These are phyloP conservation scores for Tulasnella sp. DNA, from an alignment of 768 basidiomycete genomes.

Conservation along the genomic window DNA sequence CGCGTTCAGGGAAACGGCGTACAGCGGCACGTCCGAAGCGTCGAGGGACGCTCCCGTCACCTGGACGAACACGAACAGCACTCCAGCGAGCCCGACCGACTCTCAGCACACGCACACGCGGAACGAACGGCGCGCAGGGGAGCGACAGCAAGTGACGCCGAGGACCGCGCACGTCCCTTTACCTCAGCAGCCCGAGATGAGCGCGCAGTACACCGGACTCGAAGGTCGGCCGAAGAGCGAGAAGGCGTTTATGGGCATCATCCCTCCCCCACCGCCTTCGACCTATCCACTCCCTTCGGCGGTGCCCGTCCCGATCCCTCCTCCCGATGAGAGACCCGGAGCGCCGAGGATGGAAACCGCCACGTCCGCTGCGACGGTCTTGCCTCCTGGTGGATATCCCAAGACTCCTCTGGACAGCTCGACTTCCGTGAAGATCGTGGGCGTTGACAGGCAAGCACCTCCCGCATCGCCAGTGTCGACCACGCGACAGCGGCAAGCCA, in stretches of 20 bases:
- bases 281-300: neutral
- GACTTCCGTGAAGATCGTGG: neutral
- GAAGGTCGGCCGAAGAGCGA: conserved; percentile 31
- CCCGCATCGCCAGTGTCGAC: neutral
- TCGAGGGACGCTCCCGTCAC: conserved; percentile 11
- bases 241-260: conserved; percentile 27
- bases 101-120: conserved; percentile 10
- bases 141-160: conserved; percentile 18
- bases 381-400: conserved; percentile 30
- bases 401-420: neutral
- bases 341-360: neutral
- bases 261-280: neutral
- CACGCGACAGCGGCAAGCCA: neutral
- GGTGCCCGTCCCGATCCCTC: neutral
- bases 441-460: neutral
- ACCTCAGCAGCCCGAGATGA: conserved; percentile 15
- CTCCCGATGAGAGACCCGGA: neutral
- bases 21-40: neutral
- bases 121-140: neutral
- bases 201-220: neutral
- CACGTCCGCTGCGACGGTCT: conserved; percentile 16
- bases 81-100: neutral
- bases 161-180: conserved; percentile 12
- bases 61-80: neutral
- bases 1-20: conserved; percentile 19